Percentiles rank a stretch among this genome's conserved stretches.
Evolutionary conservation across 345 rosid genomes (phyloP).

Genomic region (Trapa incisa): DNA sequence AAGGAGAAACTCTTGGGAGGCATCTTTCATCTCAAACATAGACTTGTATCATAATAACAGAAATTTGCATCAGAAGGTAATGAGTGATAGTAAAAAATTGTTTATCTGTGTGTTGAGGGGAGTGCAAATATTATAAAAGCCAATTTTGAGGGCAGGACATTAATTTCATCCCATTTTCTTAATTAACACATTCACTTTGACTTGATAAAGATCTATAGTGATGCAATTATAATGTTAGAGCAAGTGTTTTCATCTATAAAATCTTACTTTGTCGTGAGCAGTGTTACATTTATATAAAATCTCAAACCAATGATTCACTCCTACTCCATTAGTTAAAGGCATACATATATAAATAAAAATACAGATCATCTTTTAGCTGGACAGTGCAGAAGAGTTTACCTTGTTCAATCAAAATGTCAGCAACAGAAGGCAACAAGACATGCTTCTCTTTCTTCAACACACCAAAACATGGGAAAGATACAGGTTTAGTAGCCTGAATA

Average conservation of each 20-base stretch:
- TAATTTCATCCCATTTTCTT: background rate
- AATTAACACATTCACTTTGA: background rate
- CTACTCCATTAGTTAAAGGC: background rate
- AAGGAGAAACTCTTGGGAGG: no score
- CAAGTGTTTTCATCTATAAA: background rate
- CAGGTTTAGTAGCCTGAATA: conserved; percentile 43
- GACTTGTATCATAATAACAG: background rate
- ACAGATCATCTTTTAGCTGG: background rate
- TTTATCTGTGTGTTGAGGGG: background rate
- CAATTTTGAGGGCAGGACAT: background rate
- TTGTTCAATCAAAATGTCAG: conserved; percentile 54
- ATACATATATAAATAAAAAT: background rate
- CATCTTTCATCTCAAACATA: background rate
- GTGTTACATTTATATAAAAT: background rate
- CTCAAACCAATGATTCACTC: background rate
- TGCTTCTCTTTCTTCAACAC: conserved; percentile 56
- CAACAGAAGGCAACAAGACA: conserved; percentile 48
- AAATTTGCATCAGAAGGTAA: background rate
- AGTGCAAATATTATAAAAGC: background rate
- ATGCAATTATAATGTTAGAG: background rate
- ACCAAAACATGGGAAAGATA: conserved; percentile 57
- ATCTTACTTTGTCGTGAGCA: background rate
- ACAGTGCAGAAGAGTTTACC: conserved; percentile 18
- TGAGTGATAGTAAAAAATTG: background rate
- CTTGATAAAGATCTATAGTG: background rate